Base-by-base conservation (phyloP, 2,329 filamentous ascomycete genomes). In the Lojkania enalia region DNA sequence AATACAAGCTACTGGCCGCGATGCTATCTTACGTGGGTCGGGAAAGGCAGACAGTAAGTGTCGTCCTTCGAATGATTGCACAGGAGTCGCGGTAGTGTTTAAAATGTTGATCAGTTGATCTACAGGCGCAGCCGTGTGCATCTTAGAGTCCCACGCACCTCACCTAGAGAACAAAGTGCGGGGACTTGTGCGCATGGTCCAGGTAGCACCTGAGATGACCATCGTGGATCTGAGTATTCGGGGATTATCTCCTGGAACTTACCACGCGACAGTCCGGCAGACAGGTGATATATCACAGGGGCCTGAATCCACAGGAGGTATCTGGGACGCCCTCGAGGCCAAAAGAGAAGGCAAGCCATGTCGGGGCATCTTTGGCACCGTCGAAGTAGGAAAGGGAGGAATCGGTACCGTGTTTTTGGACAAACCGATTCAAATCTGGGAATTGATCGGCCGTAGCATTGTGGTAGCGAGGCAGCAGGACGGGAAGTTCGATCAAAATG, bases 371-470 rank as follows among this genome's bases (percentile, higher is more conserved):
- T 80, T 97, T 53, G 91, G 91, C 3, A 82, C 80, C 1, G 77
- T 99, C 11, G 77, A 87, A 48, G 85, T 99, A 25, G 86, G 83
- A 45, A 75, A 84, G 60, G 80, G 86, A 62, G 90, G 94, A 9
- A 80, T 85, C 20, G 92, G 90, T 4, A 84, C 82, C 54, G 83
- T 85, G 12, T 95, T 97, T 69, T 64, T 96, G 52, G 90, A 95
- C 65, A 85, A 83, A 54, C 80, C 84, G 0, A 85, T 97, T 49
- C 84, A 92, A 67, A 86, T 97, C 40, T 97, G 92, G 94, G 92
- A 99, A 73, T 81, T 96, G 68, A 96, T 97, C 70, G 94, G 94
- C 20, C 85, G 91, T 64, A 90, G 90, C 61, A 87, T 99, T 77
- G 87, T 95, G 35, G 83, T 97, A 37, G 87, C 89, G 33, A 84